A percentile compares a stretch with the other conserved stretches of the same genome.
Conservation (phyloP, 2,329 filamentous ascomycete genomes). For the Coniochaeta ligniaria region DNA sequence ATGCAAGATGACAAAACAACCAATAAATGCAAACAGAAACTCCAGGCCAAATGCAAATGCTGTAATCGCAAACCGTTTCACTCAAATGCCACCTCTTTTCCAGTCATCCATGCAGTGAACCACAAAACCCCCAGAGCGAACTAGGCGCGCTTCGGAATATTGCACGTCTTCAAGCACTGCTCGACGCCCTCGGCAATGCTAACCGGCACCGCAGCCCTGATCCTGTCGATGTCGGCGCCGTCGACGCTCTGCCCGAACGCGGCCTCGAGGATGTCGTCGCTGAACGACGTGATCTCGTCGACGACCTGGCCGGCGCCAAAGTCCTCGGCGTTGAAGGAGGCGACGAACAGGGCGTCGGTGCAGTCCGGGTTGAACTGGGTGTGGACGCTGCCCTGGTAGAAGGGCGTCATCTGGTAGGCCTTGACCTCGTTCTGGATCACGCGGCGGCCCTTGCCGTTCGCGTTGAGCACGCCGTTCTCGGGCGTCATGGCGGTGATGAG, state of each 20-base stretch:
- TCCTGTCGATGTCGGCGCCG: conserved; percentile 25
- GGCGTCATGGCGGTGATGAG: conserved; percentile 44
- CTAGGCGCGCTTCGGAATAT: not conserved
- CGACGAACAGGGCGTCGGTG: conserved; percentile 40
- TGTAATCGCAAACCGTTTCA: not conserved
- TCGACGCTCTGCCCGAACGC: conserved; percentile 37
- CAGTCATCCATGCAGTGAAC: not conserved
- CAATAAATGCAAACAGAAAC: not conserved
- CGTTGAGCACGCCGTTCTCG: conserved; percentile 40
- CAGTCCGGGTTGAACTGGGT: conserved; percentile 51
- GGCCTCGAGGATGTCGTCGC: conserved; percentile 36
- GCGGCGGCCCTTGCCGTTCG: conserved; percentile 25
- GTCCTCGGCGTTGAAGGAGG: conserved; percentile 41
- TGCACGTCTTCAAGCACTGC: conserved; percentile 8
- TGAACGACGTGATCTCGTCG: conserved; percentile 41
- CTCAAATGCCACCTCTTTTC: not conserved
- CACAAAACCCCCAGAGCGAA: not conserved
- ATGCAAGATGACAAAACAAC: not conserved
- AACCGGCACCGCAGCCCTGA: conserved; percentile 8
- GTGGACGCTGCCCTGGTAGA: conserved; percentile 48
- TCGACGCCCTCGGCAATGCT: conserved; percentile 10
- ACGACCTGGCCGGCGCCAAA: conserved; percentile 43
- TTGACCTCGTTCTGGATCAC: conserved; percentile 26
- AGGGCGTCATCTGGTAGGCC: conserved; percentile 42
- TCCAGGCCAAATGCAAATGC: conserved; percentile 1